Evolutionary conservation across 2,329 filamentous ascomycete species (phyloP).

Genomic region (Venturiaceae sp.): DNA sequence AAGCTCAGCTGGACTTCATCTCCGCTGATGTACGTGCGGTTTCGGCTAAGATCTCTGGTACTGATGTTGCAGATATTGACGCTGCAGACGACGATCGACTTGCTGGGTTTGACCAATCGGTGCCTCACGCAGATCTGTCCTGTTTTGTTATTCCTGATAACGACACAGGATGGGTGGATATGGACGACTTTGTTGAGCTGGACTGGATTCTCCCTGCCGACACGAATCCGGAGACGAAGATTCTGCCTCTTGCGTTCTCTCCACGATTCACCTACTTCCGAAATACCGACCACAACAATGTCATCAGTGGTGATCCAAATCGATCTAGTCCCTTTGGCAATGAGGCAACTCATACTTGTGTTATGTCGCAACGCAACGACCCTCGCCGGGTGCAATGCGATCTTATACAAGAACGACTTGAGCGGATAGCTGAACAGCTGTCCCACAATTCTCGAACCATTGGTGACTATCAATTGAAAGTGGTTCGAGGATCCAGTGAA

Average conservation of each 20-base stretch:
- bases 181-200: conserved; percentile 98
- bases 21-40: conserved; percentile 88
- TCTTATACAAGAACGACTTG: conserved; percentile 71
- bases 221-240: conserved; percentile 85
- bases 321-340: conserved; percentile 84
- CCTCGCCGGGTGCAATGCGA: conserved; percentile 81
- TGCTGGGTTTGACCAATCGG: conserved; percentile 43
- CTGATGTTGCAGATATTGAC: conserved; percentile 66
- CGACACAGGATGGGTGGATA: conserved; percentile 94
- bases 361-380: conserved; percentile 69
- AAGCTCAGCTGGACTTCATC: conserved; percentile 84
- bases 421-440: conserved; percentile 70
- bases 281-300: conserved; percentile 82
- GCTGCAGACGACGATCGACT: conserved; percentile 53
- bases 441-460: conserved; percentile 62
- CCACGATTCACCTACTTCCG: conserved; percentile 97
- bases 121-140: conserved; percentile 54
- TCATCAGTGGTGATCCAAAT: conserved; percentile 69
- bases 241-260: conserved; percentile 81
- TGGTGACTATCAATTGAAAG: conserved; percentile 62
- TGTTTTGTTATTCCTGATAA: conserved; percentile 93
- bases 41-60: conserved; percentile 79
- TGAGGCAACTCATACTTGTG: conserved; percentile 88
- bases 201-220: conserved; percentile 93
- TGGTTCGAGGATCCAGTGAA: conserved; percentile 44